These are phyloP conservation scores for Cryphonectria japonica DNA, from an alignment of 2,329 filamentous ascomycete species.

Conservation along the genomic window DNA sequence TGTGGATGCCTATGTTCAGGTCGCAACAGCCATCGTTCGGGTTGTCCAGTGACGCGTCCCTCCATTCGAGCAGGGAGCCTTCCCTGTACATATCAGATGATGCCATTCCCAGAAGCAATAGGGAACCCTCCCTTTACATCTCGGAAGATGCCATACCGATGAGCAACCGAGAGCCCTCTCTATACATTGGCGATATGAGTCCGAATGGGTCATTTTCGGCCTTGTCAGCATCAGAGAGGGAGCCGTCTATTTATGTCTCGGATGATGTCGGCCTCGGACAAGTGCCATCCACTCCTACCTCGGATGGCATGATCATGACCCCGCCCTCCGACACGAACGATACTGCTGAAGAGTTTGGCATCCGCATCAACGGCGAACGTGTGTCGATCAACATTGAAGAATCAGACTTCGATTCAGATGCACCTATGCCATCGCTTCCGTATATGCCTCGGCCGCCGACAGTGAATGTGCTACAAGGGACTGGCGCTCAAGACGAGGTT, in stretches of 20 bases:
- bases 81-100: conserved; percentile 28
- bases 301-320: conserved; percentile 54
- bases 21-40: conserved; percentile 59
- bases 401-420: conserved; percentile 26
- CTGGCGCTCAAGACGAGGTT: conserved; percentile 38
- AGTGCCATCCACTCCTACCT: conserved; percentile 32
- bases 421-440: conserved; percentile 37
- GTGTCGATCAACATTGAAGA: conserved; percentile 27
- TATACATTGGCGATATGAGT: conserved; percentile 48
- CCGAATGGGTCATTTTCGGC: conserved; percentile 35
- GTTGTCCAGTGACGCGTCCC: conserved; percentile 65
- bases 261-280: conserved; percentile 58
- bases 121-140: conserved; percentile 16
- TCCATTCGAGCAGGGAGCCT: conserved; percentile 50
- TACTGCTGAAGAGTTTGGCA: conserved; percentile 25
- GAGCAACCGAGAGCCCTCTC: conserved; percentile 27
- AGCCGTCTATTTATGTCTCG: conserved; percentile 64
- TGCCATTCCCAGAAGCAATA: conserved; percentile 20
- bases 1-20: conserved; percentile 35
- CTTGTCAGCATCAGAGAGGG: conserved; percentile 45
- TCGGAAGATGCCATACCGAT: conserved; percentile 24
- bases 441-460: conserved; percentile 51
- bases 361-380: conserved; percentile 17
- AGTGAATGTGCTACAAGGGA: conserved; percentile 49
- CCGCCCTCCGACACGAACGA: conserved; percentile 33